Evolutionary conservation across 192 early-diverging fungal genomes (phyloP).

Genomic region (Coemansia sp.): DNA sequence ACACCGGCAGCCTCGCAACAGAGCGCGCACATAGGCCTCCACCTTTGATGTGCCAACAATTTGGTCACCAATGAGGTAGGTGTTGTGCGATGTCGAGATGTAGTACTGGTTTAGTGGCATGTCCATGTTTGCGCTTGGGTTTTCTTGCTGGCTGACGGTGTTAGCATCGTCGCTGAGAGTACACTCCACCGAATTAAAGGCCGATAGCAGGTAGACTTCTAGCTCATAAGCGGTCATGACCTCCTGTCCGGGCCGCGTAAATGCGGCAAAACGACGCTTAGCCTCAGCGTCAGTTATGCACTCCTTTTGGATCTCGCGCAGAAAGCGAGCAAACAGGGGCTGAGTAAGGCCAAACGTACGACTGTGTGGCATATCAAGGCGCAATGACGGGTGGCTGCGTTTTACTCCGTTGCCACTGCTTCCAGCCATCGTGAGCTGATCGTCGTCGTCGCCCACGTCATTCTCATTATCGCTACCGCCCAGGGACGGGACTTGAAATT

Average conservation of each 20-base stretch:
- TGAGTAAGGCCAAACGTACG: constrained; percentile 32
- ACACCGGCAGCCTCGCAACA: constrained; percentile 86
- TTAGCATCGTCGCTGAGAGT: neutral
- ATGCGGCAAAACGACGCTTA: constrained; percentile 30
- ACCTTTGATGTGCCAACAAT: constrained; percentile 74
- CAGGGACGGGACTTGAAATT: neutral
- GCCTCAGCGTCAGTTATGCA: constrained; percentile 16
- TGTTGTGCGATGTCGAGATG: constrained; percentile 89
- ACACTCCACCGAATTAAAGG: constrained; percentile 30
- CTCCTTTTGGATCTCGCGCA: constrained; percentile 48
- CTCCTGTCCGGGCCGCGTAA: constrained; percentile 19
- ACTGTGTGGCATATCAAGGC: constrained; percentile 26
- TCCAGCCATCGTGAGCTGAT: constrained; percentile 10
- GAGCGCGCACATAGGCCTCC: constrained; percentile 83
- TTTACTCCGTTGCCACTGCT: neutral
- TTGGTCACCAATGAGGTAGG: constrained; percentile 86
- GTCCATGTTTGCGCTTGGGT: constrained; percentile 31
- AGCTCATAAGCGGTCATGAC: constrained; percentile 43
- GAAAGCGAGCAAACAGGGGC: constrained; percentile 37
- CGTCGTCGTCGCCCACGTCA: constrained; percentile 14
- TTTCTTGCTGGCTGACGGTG: neutral
- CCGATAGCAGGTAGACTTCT: constrained; percentile 44
- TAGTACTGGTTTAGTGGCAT: constrained; percentile 77
- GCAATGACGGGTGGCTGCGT: neutral
- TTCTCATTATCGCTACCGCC: neutral